Evolutionary conservation across 129 eudicot species (phyloP).

Genomic region (Centrapalus pauciflorus): DNA sequence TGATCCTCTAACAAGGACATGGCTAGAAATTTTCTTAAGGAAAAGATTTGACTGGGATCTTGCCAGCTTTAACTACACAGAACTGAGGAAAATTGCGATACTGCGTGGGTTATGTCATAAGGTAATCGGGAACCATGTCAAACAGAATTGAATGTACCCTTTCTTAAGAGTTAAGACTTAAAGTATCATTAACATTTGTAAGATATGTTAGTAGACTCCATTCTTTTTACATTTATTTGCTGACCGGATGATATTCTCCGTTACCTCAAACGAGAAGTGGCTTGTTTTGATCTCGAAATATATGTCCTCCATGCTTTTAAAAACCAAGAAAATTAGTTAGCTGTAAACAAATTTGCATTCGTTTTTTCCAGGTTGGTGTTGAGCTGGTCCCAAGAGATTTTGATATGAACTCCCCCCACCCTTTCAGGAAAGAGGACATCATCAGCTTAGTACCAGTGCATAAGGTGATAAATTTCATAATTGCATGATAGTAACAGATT

Average conservation of each 20-base stretch:
- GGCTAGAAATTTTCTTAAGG: conserved; percentile 81
- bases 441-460: conserved; percentile 96
- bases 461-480: conserved; percentile 55
- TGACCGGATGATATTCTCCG: background rate
- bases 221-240: background rate
- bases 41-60: conserved; percentile 94
- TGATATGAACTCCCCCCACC: conserved; percentile 85
- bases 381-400: conserved; percentile 96
- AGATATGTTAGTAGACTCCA: conserved; percentile 9
- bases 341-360: background rate
- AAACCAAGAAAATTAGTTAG: background rate
- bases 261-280: background rate
- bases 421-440: conserved; percentile 73
- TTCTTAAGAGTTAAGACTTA: too few relatives aligned
- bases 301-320: background rate
- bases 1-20: conserved; percentile 71
- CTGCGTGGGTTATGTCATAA: conserved; percentile 98
- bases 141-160: background rate
- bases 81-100: conserved; percentile 83
- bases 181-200: background rate
- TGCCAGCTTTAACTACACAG: conserved; percentile 67
- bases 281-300: conserved; percentile 2
- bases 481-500: background rate
- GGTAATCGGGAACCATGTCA: conserved; percentile 39
- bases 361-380: conserved; percentile 71